These are phyloP conservation scores for Dictyostelium firmibasis DNA, from an alignment of 78 protist genomes.

Conservation along the genomic window DNA sequence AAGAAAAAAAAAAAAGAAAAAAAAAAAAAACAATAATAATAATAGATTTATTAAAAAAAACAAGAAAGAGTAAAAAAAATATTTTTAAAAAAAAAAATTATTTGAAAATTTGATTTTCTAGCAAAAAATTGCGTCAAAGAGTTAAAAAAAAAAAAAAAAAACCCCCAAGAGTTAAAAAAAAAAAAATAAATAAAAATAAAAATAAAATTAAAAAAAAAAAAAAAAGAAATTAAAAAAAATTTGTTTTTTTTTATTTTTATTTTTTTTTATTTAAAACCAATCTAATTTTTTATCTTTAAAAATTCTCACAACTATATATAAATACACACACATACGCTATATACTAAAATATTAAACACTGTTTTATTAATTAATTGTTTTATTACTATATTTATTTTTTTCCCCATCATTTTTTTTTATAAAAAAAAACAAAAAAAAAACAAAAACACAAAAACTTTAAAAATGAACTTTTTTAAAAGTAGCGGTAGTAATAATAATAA, in stretches of 20 bases:
- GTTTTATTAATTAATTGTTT: not conserved
- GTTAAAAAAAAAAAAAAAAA: no score
- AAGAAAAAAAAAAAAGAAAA: not conserved
- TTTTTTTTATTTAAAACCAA: not conserved
- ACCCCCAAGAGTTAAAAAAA: not conserved
- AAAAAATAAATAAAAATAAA: not conserved
- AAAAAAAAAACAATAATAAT: no score
- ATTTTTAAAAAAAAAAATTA: not conserved
- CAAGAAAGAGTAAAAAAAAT: not conserved
- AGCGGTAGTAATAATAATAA: not conserved
- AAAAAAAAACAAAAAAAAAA: not conserved
- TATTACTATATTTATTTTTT: not conserved
- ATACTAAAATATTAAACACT: not conserved
- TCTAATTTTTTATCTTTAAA: not conserved
- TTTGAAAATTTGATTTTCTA: not conserved
- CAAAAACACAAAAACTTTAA: not conserved
- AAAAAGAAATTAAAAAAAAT: not conserved
- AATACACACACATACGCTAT: no score
- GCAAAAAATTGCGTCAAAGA: not conserved
- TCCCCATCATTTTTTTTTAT: no score
- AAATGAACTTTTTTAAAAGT: not conserved
- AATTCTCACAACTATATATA: not conserved
- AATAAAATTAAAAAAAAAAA: no score
- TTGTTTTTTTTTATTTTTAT: not conserved
- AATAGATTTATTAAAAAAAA: no score